Base-by-base conservation (phyloP, 139 green algal species). In the Penium margaritaceum region DNA sequence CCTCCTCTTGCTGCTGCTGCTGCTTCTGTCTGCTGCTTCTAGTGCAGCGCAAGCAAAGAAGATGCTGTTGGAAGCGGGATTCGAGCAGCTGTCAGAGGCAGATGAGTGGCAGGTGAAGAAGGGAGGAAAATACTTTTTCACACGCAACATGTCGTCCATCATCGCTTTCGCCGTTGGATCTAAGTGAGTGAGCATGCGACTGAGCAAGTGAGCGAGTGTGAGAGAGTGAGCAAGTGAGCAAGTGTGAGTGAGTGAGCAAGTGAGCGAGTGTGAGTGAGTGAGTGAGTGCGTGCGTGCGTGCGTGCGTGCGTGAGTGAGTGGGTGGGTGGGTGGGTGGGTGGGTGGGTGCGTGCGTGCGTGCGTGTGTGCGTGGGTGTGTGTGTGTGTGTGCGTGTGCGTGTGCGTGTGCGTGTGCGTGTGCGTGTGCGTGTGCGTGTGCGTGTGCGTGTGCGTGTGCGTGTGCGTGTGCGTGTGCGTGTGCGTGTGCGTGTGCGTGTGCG, bases 51-150 rank as follows among this genome's bases (percentile, higher is more conserved):
- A n/a, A n/a, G n/a, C n/a, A n/a, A n/a, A n/a, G n/a, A n/a, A n/a
- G n/a, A n/a, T n/a, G n/a, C n/a, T n/a, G n/a, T n/a, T n/a, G n/a
- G n/a, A n/a, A n/a, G n/a, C n/a, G n/a, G n/a, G n/a, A n/a, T n/a
- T n/a, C n/a, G n/a, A n/a, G n/a, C n/a, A n/a, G n/a, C n/a, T n/a
- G n/a, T n/a, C n/a, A n/a, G n/a, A n/a, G n/a, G n/a, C n/a, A n/a
- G n/a, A n/a, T n/a, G n/a, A n/a, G n/a, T n/a, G n/a, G n/a, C 61
- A 69, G 32, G 47, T 86, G 51, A 51, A 61, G 29, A 66, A 53
- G 0, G 77, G 77, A 1, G 77, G 84, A 30, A 90, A 89, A 72
- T 98, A 98, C 79, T 98, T 91, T 72, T 96, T 97, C 81, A 96
- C 91, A 0, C 87, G 93, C 64, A 97, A 96, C 82, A 81, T 86